phyloP scores from a whole-genome alignment of 2,329 filamentous ascomycete genomes.

The Macrophomina pseudophaseolina region DNA sequence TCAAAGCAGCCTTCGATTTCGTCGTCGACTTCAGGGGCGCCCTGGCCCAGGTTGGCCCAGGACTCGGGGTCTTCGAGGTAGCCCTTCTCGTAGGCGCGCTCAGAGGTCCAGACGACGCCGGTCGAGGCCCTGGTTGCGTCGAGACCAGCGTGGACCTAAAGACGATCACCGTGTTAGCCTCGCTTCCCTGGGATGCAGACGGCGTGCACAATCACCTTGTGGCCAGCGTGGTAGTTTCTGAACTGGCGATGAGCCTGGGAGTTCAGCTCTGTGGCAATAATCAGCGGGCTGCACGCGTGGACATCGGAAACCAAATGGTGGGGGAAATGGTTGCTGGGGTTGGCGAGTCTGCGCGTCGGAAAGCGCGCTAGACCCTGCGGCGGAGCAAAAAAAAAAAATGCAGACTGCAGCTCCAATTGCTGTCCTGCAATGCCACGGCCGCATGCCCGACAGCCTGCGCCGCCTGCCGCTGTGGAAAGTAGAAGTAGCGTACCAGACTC shows the following conservation, averaged over 20 bases:
- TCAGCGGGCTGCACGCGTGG: background rate
- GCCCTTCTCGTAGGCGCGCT: conserved; percentile 86
- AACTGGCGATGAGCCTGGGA: conserved; percentile 90
- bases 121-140: conserved; percentile 88
- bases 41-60: conserved; percentile 95
- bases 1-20: conserved; percentile 89
- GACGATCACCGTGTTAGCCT: background rate
- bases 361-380: background rate
- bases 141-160: conserved; percentile 78
- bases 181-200: background rate
- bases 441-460: background rate
- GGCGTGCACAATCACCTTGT: conserved; percentile 55
- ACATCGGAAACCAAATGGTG: background rate
- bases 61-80: conserved; percentile 78
- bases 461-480: background rate
- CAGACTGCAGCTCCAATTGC: background rate
- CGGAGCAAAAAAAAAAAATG: conserved; percentile 9
- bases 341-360: background rate
- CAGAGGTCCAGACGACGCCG: conserved; percentile 91
- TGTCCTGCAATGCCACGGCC: background rate
- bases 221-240: conserved; percentile 86
- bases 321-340: background rate
- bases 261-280: conserved; percentile 65
- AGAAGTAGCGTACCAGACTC: conserved; percentile 18
- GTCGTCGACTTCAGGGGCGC: conserved; percentile 91